Base-by-base conservation (phyloP, 78 protist species). In the Acrasis kona region DNA sequence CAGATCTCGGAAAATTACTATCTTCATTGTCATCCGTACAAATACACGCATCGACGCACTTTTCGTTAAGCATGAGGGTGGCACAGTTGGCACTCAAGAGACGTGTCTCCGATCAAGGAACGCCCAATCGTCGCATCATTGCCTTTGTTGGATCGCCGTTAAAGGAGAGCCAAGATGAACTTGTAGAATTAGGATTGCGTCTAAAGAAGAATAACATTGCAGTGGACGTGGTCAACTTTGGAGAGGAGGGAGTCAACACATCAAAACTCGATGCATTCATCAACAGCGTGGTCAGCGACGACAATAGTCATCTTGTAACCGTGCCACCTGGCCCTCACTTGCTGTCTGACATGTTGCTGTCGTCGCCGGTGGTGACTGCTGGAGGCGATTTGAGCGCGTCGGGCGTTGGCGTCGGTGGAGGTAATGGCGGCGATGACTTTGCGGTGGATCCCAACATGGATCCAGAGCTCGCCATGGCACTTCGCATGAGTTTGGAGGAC, bases 61-160 rank as follows among this genome's bases (percentile, higher is more conserved):
- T 82, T 19, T 0, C 10, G 0, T 27, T 83, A 4, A 69, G 82
- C 8, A 50, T 87, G 8, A 74, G 81, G 41, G 35, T 70, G 19
- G 66, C 75, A 40, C 79, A 81, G 65, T 84, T 87, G 3, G 86
- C 81, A n/a, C 70, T 87, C 34, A 83, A 76, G 78, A 80, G 81
- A 36, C 5, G 89, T 19, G 65, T 58, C 37, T 34, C 3, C 37
- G 19, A 77, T 67, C 67, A 65, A 74, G 71, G 70, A 50, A 73
- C 74, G 69, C 41, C 57, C 6, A 67, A 72, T 35, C 84, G 81
- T 41, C 69, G 91, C 41, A 80, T 87, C 30, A 39, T 87, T n/a
- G 84, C 78, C 7, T 87, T 87, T 34, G 83, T 87, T n/a, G 91
- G 90, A 19, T 5, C 37, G 6, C 90, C 90, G 1, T n/a, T 87